Conservation (phyloP, 768 basidiomycete species). For the Boletus rubropictus region DNA sequence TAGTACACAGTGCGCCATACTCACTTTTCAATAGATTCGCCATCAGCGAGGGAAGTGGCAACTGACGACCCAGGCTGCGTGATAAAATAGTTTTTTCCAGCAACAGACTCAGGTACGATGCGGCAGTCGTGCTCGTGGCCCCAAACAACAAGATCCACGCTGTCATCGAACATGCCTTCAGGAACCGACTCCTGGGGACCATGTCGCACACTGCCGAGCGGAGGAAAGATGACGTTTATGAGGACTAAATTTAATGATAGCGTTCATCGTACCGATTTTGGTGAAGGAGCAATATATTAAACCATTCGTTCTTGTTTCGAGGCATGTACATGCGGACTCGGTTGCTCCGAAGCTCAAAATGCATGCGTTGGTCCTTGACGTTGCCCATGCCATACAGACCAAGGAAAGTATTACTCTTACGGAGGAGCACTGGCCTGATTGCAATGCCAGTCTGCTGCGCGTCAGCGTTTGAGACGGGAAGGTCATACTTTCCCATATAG, state of each 20-base stretch:
- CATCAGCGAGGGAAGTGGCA: conserved; percentile 90
- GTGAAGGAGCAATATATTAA: conserved; percentile 89
- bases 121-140: conserved; percentile 99
- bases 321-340: conserved; percentile 97
- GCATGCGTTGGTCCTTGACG: conserved; percentile 94
- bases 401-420: conserved; percentile 81
- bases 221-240: conserved; percentile 6
- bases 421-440: conserved; percentile 83
- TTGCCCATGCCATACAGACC: conserved; percentile 96
- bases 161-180: conserved; percentile 96
- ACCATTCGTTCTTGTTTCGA: conserved; percentile 85
- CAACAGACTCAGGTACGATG: conserved; percentile 83
- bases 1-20: conserved; percentile 4
- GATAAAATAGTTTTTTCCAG: conserved; percentile 87
- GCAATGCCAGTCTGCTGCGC: conserved; percentile 70
- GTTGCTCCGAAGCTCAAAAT: conserved; percentile 90
- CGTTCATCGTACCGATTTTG: conserved; percentile 73
- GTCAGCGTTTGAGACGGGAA: conserved; percentile 64
- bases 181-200: conserved; percentile 93
- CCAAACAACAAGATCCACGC: conserved; percentile 91
- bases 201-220: conserved; percentile 70
- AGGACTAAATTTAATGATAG: conserved; percentile 1
- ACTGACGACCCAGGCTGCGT: conserved; percentile 93
- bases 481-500: conserved; percentile 96
- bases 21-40: conserved; percentile 89